These are phyloP conservation scores for Pulveroboletus sp. DNA, from an alignment of 768 basidiomycete species.

Conservation along the genomic window DNA sequence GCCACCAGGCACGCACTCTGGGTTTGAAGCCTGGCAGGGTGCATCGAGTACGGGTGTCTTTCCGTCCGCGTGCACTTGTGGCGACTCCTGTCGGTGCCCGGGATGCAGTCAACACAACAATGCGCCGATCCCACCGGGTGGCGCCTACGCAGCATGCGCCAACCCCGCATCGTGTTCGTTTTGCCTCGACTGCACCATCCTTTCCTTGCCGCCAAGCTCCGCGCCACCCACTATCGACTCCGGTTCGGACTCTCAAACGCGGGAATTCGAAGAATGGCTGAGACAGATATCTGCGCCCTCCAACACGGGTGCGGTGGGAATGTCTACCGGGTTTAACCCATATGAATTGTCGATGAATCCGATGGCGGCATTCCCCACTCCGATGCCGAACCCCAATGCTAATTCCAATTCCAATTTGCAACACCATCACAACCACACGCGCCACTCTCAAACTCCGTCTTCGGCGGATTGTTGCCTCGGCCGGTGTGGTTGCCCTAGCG, in stretches of 20 bases:
- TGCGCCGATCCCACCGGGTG: slow-evolving; percentile 37
- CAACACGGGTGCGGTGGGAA: slow-evolving; percentile 14
- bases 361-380: slow-evolving; percentile 10
- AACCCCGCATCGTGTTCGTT: slow-evolving; percentile 40
- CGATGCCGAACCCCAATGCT: slow-evolving; percentile 9
- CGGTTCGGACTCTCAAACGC: slow-evolving; percentile 42
- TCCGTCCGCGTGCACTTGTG: slow-evolving; percentile 59
- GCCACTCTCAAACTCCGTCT: slow-evolving; percentile 16
- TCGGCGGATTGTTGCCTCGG: slow-evolving; percentile 28
- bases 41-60: slow-evolving; percentile 26
- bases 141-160: slow-evolving; percentile 34
- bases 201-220: slow-evolving; percentile 43
- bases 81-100: slow-evolving; percentile 60
- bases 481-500: slow-evolving; percentile 32
- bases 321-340: slow-evolving; percentile 26
- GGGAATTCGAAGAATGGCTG: slow-evolving; percentile 64
- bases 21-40: slow-evolving; percentile 25
- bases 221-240: slow-evolving; percentile 41
- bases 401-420: slow-evolving; percentile 8
- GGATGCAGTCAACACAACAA: slow-evolving; percentile 59
- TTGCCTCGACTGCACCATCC: slow-evolving; percentile 65
- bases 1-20: slow-evolving; percentile 23
- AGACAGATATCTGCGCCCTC: slow-evolving; percentile 41
- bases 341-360: slow-evolving; percentile 26
- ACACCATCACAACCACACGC: slow-evolving; percentile 5